phyloP scores from a whole-genome alignment of 768 basidiomycete species.

The Kwoniella botswanensis region DNA sequence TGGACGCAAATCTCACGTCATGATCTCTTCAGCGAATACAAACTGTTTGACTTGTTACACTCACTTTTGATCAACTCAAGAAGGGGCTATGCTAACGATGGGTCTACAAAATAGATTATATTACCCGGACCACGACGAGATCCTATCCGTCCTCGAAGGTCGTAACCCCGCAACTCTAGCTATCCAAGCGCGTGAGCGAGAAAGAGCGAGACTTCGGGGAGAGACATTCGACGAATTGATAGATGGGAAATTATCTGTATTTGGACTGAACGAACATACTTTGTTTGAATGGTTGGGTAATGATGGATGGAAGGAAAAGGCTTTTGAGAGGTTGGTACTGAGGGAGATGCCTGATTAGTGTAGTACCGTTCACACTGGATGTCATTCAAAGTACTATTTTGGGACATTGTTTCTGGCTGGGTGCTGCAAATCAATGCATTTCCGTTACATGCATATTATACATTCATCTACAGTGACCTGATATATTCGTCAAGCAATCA shows the following conservation, averaged over 20 bases:
- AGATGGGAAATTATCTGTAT: conserved; percentile 53
- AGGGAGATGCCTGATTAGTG: conserved; percentile 57
- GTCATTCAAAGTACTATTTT: neutral
- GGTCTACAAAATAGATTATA: conserved; percentile 46
- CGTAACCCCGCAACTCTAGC: conserved; percentile 50
- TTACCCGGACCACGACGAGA: conserved; percentile 55
- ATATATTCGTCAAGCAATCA: too few relatives aligned
- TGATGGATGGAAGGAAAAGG: conserved; percentile 55
- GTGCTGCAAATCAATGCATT: neutral
- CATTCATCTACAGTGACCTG: too few relatives aligned
- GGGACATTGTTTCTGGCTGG: too few relatives aligned
- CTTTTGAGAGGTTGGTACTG: conserved; percentile 51
- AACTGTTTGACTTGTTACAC: too few relatives aligned
- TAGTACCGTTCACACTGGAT: neutral
- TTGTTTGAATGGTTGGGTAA: conserved; percentile 50
- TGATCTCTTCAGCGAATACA: too few relatives aligned
- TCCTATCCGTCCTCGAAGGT: conserved; percentile 53
- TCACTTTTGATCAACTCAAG: too few relatives aligned
- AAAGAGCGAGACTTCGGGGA: conserved; percentile 51
- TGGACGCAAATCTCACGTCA: too few relatives aligned
- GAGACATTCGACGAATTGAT: conserved; percentile 46
- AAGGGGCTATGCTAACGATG: too few relatives aligned
- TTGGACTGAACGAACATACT: conserved; percentile 51
- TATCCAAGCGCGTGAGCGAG: conserved; percentile 50
- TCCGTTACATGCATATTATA: neutral